Conservation (phyloP, 2,329 filamentous ascomycete species). For the Phymatotrichopsis omnivora region DNA sequence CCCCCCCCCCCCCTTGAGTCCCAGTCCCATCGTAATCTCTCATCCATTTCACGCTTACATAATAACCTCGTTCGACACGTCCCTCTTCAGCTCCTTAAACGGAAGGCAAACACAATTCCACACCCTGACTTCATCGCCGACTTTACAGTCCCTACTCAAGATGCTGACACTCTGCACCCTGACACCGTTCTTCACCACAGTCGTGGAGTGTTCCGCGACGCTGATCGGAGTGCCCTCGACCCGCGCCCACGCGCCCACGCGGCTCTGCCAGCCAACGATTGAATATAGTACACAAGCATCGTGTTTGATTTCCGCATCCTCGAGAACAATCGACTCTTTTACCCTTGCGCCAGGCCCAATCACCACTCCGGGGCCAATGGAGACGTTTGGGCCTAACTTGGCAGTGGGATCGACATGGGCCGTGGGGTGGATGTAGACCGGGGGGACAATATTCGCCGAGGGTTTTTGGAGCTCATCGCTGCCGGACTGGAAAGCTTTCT, state of each 20-base stretch:
- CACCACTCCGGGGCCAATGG: slow-evolving; percentile 76
- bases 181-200: slow-evolving; percentile 92
- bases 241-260: slow-evolving; percentile 93
- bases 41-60: slow-evolving; percentile 52
- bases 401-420: slow-evolving; percentile 87
- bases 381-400: slow-evolving; percentile 94
- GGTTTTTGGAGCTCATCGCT: slow-evolving; percentile 73
- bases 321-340: slow-evolving; percentile 92
- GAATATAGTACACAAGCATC: slow-evolving; percentile 92
- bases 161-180: slow-evolving; percentile 99
- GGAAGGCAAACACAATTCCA: slow-evolving; percentile 97
- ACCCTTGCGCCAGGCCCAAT: slow-evolving; percentile 81
- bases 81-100: slow-evolving; percentile 95
- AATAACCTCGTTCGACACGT: slow-evolving; percentile 79
- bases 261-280: slow-evolving; percentile 94
- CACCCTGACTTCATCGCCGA: slow-evolving; percentile 87
- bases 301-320: slow-evolving; percentile 92
- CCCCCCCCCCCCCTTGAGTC: no score
- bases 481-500: slow-evolving; percentile 77
- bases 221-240: slow-evolving; percentile 91
- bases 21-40: no score
- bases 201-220: slow-evolving; percentile 78
- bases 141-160: slow-evolving; percentile 86
- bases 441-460: slow-evolving; percentile 77
- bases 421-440: slow-evolving; percentile 73